Percentiles rank a stretch among this genome's conserved stretches.
These are phyloP conservation scores for Syzygium oleosum DNA, from an alignment of 345 rosid genomes.

Conservation along the genomic window DNA sequence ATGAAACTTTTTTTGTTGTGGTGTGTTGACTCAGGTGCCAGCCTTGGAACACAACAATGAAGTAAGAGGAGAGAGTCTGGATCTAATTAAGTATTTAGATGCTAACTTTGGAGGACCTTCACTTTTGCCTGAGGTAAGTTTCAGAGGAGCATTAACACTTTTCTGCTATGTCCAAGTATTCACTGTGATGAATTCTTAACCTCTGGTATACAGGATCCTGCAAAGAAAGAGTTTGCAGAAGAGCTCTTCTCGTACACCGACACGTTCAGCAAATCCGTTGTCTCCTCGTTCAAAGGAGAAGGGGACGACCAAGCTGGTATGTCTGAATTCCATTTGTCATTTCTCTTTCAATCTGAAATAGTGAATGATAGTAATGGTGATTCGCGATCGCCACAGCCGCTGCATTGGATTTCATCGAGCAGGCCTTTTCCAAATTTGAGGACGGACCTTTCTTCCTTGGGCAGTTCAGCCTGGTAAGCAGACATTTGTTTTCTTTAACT, in stretches of 20 bases:
- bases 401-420: constrained; percentile 67
- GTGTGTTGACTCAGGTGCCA: constrained; percentile 45
- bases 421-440: constrained; percentile 49
- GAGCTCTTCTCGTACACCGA: constrained; percentile 49
- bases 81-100: constrained; percentile 68
- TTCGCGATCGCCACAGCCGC: constrained; percentile 8
- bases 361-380: not conserved
- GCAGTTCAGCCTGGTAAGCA: constrained; percentile 51
- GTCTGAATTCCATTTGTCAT: not conserved
- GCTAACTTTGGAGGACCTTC: constrained; percentile 73
- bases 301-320: constrained; percentile 34
- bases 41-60: constrained; percentile 73
- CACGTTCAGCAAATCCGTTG: constrained; percentile 27
- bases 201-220: constrained; percentile 39
- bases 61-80: constrained; percentile 73
- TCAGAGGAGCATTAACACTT: not conserved
- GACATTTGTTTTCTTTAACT: not conserved
- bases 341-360: not conserved
- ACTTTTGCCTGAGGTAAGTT: constrained; percentile 57
- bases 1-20: not conserved
- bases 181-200: not conserved
- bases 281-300: constrained; percentile 47
- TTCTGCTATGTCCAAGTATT: not conserved
- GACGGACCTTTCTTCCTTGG: constrained; percentile 85
- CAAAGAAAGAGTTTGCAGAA: constrained; percentile 60